A percentile compares a stretch with the other conserved stretches of the same genome.
phyloP scores from a whole-genome alignment of 768 basidiomycete genomes.

The Suillus sp. region DNA sequence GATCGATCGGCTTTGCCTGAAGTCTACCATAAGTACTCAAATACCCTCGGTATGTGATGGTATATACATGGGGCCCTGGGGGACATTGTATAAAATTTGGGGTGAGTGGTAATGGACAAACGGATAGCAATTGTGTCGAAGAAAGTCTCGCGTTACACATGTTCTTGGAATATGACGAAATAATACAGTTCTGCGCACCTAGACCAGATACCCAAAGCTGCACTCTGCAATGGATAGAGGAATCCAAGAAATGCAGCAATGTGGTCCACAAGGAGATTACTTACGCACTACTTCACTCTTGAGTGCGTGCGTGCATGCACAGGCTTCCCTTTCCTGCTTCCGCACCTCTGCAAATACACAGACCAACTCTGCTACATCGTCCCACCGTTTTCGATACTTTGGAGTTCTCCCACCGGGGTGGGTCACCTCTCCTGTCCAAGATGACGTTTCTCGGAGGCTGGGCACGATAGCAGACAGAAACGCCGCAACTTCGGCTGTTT shows the following conservation, averaged over 20 bases:
- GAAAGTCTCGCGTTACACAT: neutral
- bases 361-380: neutral
- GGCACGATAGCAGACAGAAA: constrained; percentile 33
- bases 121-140: neutral
- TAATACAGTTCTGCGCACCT: neutral
- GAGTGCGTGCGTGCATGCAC: neutral
- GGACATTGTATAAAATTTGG: neutral
- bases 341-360: constrained; percentile 5
- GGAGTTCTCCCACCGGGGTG: neutral
- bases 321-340: constrained; percentile 5
- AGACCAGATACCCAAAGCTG: neutral
- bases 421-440: constrained; percentile 23
- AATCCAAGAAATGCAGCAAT: neutral
- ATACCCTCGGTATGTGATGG: neutral
- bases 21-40: neutral
- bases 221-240: neutral
- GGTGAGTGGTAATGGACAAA: neutral
- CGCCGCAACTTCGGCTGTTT: constrained; percentile 27
- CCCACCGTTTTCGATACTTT: constrained; percentile 3
- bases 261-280: neutral
- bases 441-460: constrained; percentile 31
- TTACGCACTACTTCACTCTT: neutral
- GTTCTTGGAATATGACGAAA: neutral
- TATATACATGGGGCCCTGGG: neutral
- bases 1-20: neutral